A percentile compares a stretch with the other conserved stretches of the same genome.
These are phyloP conservation scores for Penicillium frequentans DNA, from an alignment of 2,329 filamentous ascomycete species.

Conservation along the genomic window DNA sequence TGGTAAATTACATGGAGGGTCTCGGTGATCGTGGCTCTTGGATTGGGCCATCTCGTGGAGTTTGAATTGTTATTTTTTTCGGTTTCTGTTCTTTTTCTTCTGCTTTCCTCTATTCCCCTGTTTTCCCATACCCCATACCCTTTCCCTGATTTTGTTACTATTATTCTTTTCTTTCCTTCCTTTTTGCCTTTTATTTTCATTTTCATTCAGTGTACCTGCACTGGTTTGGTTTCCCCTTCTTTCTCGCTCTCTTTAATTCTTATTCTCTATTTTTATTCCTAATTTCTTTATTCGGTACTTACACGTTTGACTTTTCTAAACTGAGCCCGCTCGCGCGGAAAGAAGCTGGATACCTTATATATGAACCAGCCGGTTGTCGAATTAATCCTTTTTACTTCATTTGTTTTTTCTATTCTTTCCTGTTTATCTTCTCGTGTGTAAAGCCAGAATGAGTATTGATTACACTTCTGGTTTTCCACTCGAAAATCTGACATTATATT, in stretches of 20 bases:
- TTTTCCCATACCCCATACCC: constrained; percentile 6
- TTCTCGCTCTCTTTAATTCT: constrained; percentile 8
- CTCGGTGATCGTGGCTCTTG: not conserved
- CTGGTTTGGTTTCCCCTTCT: not conserved
- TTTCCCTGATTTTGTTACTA: constrained; percentile 10
- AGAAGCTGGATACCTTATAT: constrained; percentile 9
- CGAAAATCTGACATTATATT: constrained; percentile 5
- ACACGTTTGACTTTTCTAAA: constrained; percentile 9
- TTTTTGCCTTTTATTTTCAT: constrained; percentile 7
- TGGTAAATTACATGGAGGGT: constrained; percentile 9
- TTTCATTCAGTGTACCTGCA: not conserved
- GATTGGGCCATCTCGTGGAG: constrained; percentile 4
- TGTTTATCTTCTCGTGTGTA: constrained; percentile 1
- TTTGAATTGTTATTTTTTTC: constrained; percentile 5
- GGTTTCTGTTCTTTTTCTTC: constrained; percentile 9
- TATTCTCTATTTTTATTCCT: constrained; percentile 8
- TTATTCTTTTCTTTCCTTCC: constrained; percentile 9
- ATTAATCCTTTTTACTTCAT: constrained; percentile 7
- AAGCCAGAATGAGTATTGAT: not conserved
- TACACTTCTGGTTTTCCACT: not conserved
- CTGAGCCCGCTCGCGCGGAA: constrained; percentile 24
- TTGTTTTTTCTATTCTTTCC: not conserved
- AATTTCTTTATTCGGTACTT: not conserved
- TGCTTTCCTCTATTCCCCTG: constrained; percentile 10
- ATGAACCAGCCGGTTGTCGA: constrained; percentile 12